These are phyloP conservation scores for Chamaenerion angustifolium DNA, from an alignment of 345 rosid species.

Conservation along the genomic window DNA sequence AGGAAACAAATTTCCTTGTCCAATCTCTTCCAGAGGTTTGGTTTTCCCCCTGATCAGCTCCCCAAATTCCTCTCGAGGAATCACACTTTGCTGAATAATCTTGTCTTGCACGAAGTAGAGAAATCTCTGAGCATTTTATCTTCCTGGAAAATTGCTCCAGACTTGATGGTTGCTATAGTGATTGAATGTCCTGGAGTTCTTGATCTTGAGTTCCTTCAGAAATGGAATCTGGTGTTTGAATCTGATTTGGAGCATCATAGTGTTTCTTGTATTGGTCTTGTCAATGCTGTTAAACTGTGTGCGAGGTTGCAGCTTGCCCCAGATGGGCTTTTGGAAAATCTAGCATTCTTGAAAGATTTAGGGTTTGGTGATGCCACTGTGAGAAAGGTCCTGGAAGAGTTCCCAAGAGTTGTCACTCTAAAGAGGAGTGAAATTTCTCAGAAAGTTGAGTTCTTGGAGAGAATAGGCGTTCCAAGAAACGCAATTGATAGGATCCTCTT, in stretches of 20 bases:
- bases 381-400: constrained; percentile 35
- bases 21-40: constrained; percentile 53
- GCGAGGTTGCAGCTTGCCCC: constrained; percentile 36
- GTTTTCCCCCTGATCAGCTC: constrained; percentile 46
- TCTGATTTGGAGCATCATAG: constrained; percentile 13
- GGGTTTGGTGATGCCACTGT: constrained; percentile 41
- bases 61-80: constrained; percentile 31
- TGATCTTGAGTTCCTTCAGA: constrained; percentile 39
- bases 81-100: constrained; percentile 21
- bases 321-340: constrained; percentile 21
- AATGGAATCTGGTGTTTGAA: constrained; percentile 30
- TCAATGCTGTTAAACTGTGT: constrained; percentile 35
- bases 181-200: constrained; percentile 53
- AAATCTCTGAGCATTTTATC: constrained; percentile 38
- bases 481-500: constrained; percentile 35
- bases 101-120: constrained; percentile 30
- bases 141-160: constrained; percentile 44
- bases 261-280: constrained; percentile 23
- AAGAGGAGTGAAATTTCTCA: constrained; percentile 26
- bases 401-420: constrained; percentile 34
- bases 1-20: constrained; percentile 38
- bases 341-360: constrained; percentile 33
- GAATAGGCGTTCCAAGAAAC: constrained; percentile 23
- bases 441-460: constrained; percentile 38
- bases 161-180: constrained; percentile 33